Evolutionary conservation across 1,139 yeast species (phyloP).

Genomic region (Kodamaea fungicola): DNA sequence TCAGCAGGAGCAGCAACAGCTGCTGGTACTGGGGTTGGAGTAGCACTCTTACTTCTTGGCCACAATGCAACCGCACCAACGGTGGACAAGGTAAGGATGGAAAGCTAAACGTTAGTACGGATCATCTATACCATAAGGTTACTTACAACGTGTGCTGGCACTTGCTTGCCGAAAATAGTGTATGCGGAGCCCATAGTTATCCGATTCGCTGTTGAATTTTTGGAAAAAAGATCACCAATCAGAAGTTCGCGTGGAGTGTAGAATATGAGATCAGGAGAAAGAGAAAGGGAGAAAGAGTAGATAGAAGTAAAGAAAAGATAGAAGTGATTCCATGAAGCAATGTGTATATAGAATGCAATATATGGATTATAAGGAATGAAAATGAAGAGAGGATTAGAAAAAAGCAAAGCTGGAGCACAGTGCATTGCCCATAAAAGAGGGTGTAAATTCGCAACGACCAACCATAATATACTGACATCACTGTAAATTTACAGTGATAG

Average conservation of each 20-base stretch:
- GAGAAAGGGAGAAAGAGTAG: too few species aligned
- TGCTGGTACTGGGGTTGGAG: slow-evolving; percentile 28
- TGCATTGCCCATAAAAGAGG: too few species aligned
- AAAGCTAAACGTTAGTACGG: slow-evolving; percentile 29
- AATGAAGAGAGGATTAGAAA: too few species aligned
- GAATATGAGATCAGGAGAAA: too few species aligned
- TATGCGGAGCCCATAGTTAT: slow-evolving; percentile 57
- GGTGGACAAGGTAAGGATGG: slow-evolving; percentile 45
- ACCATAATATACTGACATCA: too few species aligned
- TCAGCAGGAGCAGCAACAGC: slow-evolving; percentile 36
- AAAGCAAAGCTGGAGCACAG: too few species aligned
- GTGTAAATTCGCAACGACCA: too few species aligned
- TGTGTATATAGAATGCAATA: too few species aligned
- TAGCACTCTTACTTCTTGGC: slow-evolving; percentile 35
- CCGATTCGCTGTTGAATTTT: not conserved
- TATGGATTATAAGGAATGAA: too few species aligned
- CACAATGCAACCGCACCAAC: slow-evolving; percentile 42
- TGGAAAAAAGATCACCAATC: not conserved
- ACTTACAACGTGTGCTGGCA: slow-evolving; percentile 64
- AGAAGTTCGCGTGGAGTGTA: not conserved
- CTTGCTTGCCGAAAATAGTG: slow-evolving; percentile 59
- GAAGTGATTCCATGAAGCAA: too few species aligned
- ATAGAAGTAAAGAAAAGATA: too few species aligned
- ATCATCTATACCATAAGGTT: not conserved
- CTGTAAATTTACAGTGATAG: too few species aligned